Evolutionary conservation across 192 early-diverging fungal genomes (phyloP).

Genomic region (Backusella parvicylindrica): DNA sequence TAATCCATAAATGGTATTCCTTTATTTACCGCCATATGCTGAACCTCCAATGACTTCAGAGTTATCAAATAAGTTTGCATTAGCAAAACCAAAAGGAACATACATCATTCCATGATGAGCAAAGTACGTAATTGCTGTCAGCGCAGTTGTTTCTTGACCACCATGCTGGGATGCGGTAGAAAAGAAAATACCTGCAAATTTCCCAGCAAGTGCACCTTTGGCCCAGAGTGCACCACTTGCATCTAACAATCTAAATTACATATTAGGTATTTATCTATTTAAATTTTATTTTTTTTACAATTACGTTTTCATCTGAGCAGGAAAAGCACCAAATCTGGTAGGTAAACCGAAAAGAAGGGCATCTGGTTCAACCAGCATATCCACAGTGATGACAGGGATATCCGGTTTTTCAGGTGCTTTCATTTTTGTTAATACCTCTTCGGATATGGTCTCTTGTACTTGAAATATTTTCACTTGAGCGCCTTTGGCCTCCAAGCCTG

Average conservation of each 20-base stretch:
- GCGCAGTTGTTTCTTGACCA: constrained; percentile 75
- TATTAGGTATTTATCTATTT: background rate
- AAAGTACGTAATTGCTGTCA: constrained; percentile 63
- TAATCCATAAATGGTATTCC: background rate
- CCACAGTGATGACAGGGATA: constrained; percentile 39
- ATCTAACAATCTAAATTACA: constrained; percentile 28
- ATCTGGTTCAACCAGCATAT: constrained; percentile 43
- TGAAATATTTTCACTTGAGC: constrained; percentile 38
- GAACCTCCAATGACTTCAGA: constrained; percentile 31
- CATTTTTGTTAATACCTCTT: constrained; percentile 54
- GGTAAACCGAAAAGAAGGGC: constrained; percentile 57
- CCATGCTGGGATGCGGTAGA: constrained; percentile 75
- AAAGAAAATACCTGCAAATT: constrained; percentile 72
- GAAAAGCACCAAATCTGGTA: constrained; percentile 64
- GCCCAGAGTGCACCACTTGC: constrained; percentile 38
- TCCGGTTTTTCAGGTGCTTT: constrained; percentile 43
- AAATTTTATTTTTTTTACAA: background rate
- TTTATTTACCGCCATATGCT: constrained; percentile 24
- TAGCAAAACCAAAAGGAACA: constrained; percentile 65
- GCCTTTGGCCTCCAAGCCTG: constrained; percentile 50
- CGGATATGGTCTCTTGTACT: constrained; percentile 59
- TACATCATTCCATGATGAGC: constrained; percentile 80
- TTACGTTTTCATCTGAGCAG: constrained; percentile 76
- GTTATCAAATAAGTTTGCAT: constrained; percentile 3
- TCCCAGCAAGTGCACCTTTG: constrained; percentile 56